These are phyloP conservation scores for Cucurbita pepo DNA, from an alignment of 306 rosid species.

Conservation along the genomic window DNA sequence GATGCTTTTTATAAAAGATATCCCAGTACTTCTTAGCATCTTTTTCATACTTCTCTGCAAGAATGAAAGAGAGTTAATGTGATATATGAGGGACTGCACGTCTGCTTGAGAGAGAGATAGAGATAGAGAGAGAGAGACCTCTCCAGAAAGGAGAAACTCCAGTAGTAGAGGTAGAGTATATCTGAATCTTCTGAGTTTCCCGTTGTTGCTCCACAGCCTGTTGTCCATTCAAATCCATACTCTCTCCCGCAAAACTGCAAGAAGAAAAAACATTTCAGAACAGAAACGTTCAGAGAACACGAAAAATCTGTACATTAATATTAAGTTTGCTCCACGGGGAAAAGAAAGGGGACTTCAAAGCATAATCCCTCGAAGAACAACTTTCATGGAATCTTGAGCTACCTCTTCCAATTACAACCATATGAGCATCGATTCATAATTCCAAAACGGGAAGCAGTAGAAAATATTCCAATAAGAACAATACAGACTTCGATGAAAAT, in stretches of 20 bases:
- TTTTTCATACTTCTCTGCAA: constrained; percentile 58
- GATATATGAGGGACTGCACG: neutral
- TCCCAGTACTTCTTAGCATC: constrained; percentile 95
- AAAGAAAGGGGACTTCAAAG: neutral
- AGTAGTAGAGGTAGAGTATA: constrained; percentile 41
- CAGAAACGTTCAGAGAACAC: too few species aligned
- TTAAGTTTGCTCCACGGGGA: neutral
- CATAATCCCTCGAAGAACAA: neutral
- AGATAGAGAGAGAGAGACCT: constrained; percentile 34
- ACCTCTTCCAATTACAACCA: neutral
- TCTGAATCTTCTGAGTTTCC: constrained; percentile 43
- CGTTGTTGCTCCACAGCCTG: constrained; percentile 25
- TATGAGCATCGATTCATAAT: neutral
- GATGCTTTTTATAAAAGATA: constrained; percentile 76
- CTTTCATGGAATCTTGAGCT: neutral
- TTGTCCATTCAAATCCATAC: constrained; percentile 32
- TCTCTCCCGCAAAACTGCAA: neutral
- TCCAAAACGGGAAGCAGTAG: neutral
- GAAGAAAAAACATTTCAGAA: neutral
- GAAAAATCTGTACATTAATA: neutral
- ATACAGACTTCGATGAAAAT: neutral
- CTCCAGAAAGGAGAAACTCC: constrained; percentile 71
- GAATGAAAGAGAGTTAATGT: neutral
- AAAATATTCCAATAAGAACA: neutral
- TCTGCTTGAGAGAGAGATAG: neutral